phyloP scores from a whole-genome alignment of 2,329 filamentous ascomycete genomes.

The Ophiocordyceps robertsii region DNA sequence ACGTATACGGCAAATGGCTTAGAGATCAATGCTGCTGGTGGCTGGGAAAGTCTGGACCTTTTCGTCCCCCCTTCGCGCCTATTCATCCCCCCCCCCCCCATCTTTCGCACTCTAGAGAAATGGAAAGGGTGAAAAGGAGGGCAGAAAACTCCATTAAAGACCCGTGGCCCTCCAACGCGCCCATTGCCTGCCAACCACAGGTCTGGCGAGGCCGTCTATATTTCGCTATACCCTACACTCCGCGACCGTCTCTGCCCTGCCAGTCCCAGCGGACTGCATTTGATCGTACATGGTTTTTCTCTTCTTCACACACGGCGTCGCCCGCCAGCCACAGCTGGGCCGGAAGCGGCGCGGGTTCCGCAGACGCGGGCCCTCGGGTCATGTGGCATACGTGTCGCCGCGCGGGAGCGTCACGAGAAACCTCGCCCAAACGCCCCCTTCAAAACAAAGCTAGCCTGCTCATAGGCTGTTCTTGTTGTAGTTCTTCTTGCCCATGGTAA shows the following conservation, averaged over 20 bases:
- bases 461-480: constrained; percentile 53
- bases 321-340: neutral
- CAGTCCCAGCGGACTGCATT: neutral
- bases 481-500: constrained; percentile 78
- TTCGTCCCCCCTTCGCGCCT: too few species aligned
- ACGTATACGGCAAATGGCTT: too few species aligned
- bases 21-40: too few species aligned
- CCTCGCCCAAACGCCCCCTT: neutral
- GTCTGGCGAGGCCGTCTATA: neutral
- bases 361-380: neutral
- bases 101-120: too few species aligned
- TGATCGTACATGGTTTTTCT: neutral
- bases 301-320: neutral
- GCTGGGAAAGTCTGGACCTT: too few species aligned
- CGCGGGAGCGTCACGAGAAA: neutral
- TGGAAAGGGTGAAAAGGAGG: too few species aligned
- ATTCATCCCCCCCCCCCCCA: too few species aligned
- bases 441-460: neutral
- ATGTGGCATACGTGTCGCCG: neutral
- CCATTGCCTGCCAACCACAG: too few species aligned
- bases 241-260: neutral
- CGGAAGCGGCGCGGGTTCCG: neutral
- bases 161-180: too few species aligned
- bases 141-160: too few species aligned
- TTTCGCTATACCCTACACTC: neutral